These are phyloP conservation scores for Baorangia bicolor DNA, from an alignment of 768 basidiomycete genomes.

Conservation along the genomic window DNA sequence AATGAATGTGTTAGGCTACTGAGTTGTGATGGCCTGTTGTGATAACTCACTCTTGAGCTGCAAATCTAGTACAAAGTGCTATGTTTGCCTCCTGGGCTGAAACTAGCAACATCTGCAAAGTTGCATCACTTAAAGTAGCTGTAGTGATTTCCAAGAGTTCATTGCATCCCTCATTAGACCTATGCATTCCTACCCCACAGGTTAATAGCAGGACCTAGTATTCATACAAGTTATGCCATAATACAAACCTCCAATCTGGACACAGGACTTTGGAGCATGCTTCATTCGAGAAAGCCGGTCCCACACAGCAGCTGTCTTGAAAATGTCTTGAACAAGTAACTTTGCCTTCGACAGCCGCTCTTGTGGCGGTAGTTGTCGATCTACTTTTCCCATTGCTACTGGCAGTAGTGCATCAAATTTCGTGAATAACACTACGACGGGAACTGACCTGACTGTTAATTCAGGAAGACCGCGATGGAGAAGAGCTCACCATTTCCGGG, in stretches of 20 bases:
- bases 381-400: neutral
- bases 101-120: too few relatives aligned
- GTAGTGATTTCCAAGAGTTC: too few relatives aligned
- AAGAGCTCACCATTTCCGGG: neutral
- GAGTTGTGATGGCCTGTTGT: too few relatives aligned
- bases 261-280: neutral
- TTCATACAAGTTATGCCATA: neutral
- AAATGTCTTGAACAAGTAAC: neutral
- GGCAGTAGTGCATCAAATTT: slow-evolving; percentile 8
- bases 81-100: too few relatives aligned
- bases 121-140: too few relatives aligned
- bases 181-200: neutral
- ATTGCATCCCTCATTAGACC: neutral
- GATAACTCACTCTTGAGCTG: too few relatives aligned
- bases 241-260: neutral
- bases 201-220: neutral
- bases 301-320: neutral
- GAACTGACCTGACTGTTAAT: neutral
- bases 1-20: too few relatives aligned
- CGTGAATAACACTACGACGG: slow-evolving; percentile 8
- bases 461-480: fast-evolving
- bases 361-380: neutral
- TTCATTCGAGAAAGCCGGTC: neutral
- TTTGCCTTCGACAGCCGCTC: neutral
- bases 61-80: too few relatives aligned